Conservation (phyloP, 805 yeast genomes). For the Barnettozyma californica region DNA sequence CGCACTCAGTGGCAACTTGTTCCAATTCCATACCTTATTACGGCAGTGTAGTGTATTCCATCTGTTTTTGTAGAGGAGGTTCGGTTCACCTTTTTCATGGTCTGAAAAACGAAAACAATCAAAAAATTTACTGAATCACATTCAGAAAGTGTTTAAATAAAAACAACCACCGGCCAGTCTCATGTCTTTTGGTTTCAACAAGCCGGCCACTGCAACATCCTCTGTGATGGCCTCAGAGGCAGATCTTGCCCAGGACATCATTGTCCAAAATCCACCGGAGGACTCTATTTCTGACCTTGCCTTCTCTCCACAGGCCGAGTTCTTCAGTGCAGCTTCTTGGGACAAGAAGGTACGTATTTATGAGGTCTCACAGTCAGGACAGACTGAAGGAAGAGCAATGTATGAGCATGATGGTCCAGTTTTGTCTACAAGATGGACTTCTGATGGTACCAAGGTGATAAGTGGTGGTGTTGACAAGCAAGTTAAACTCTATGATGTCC, state of each 20-base stretch:
- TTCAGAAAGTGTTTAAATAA: background rate
- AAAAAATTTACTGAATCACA: background rate
- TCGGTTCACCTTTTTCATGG: background rate
- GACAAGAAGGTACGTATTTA: constrained; percentile 91
- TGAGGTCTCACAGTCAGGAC: constrained; percentile 73
- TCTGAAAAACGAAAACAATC: background rate
- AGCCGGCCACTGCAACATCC: constrained; percentile 21
- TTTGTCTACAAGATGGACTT: constrained; percentile 72
- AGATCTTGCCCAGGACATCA: constrained; percentile 64
- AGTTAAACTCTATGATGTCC: constrained; percentile 77
- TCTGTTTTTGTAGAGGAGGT: background rate
- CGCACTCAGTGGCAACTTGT: background rate
- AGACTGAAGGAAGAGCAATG: constrained; percentile 81
- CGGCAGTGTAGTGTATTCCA: background rate
- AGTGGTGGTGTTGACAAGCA: constrained; percentile 91
- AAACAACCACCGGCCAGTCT: background rate
- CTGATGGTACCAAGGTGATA: constrained; percentile 81
- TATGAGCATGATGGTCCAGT: constrained; percentile 91
- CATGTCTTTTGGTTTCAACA: constrained; percentile 36
- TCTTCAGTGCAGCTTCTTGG: constrained; percentile 83
- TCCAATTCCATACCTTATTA: background rate
- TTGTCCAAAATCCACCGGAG: constrained; percentile 78
- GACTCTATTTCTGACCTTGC: constrained; percentile 81
- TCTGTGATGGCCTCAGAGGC: constrained; percentile 24
- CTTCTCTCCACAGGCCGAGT: constrained; percentile 83